Evolutionary conservation across 305 asterid genomes (phyloP), one percentile per base, ranked within the genome.

Genomic region (Fraxinus paxiana): DNA sequence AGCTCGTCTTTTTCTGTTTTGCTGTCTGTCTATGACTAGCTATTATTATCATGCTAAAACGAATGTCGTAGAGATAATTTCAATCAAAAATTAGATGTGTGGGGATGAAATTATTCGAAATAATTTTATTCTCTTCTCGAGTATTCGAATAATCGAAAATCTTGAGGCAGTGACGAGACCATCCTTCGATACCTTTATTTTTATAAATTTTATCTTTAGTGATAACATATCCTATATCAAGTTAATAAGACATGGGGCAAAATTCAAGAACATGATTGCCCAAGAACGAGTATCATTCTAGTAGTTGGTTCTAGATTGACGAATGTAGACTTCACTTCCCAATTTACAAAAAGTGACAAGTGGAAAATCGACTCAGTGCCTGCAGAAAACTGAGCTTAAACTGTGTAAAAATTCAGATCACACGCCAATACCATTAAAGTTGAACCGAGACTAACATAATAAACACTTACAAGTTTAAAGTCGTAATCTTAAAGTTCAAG

Each of bases 1-100:
- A 65, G 46, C 37, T 65, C 6, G 73, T 74, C 30, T 1, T 12
- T 35, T 56, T 77, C 83, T 54, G 71, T 82, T 54, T 77, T 54
- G 71, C 20, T 78, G 63, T 75, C 83, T 0, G 67, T 59, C 30
- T 6, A 54, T 79, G 76, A 70, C 84, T 48, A 7, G 41, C 41
- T 35, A 35, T 35, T 35, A 6, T 61, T 61, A 41, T 41, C 51
- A 41, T 9, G 48, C 48, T 2, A 10, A 41, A 9, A 38, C 13
- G 46, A 41, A 41, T 41, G 51, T 41, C 51, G 51, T 41, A 41
- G 51, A 41, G 51, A 38, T 38, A 41, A 38, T 38, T 38, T 2
- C 48, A 38, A 38, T 9, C 13, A 38, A 10, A 35, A 6, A 35
- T 35, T 35, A 34, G 37, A 35, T 35, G 48, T 38, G 48, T 38